Percentiles rank a stretch among this genome's conserved stretches.
Evolutionary conservation across 148 eudicot species (phyloP).

Genomic region (Diospyros lotus): DNA sequence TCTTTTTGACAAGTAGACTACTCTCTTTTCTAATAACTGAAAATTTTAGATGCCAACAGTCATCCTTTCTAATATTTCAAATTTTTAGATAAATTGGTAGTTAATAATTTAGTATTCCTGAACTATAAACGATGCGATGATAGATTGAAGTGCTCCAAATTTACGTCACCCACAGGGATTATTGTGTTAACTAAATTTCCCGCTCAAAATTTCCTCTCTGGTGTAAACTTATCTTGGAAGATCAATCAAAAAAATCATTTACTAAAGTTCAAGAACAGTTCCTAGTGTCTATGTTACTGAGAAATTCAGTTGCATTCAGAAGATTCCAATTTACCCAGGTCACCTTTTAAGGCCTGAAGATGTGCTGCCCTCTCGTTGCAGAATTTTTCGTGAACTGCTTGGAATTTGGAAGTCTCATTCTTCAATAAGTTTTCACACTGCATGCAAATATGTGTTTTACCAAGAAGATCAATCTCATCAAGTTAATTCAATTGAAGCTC

Average conservation of each 20-base stretch:
- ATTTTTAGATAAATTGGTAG: too few species aligned
- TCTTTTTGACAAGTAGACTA: too few species aligned
- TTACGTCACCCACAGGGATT: background rate
- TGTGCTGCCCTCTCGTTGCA: slow-evolving; percentile 73
- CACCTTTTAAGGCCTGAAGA: slow-evolving; percentile 81
- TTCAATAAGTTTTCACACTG: slow-evolving; percentile 85
- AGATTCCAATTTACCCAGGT: background rate
- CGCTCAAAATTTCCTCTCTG: background rate
- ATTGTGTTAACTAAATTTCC: background rate
- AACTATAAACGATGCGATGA: background rate
- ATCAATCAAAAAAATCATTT: background rate
- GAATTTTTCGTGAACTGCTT: slow-evolving; percentile 64
- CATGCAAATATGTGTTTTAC: slow-evolving; percentile 10
- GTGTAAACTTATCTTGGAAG: background rate
- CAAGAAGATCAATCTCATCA: background rate
- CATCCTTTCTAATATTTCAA: too few species aligned
- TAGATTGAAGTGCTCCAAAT: slow-evolving; percentile 7
- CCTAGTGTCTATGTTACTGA: background rate
- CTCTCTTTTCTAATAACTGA: too few species aligned
- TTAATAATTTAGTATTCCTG: background rate
- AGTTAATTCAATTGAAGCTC: slow-evolving; percentile 1
- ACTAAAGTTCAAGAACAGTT: background rate
- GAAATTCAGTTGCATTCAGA: background rate
- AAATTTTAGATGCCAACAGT: too few species aligned
- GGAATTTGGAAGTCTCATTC: slow-evolving; percentile 69